Conservation (phyloP, 768 basidiomycete genomes). For the Thelephora ganbajun region DNA sequence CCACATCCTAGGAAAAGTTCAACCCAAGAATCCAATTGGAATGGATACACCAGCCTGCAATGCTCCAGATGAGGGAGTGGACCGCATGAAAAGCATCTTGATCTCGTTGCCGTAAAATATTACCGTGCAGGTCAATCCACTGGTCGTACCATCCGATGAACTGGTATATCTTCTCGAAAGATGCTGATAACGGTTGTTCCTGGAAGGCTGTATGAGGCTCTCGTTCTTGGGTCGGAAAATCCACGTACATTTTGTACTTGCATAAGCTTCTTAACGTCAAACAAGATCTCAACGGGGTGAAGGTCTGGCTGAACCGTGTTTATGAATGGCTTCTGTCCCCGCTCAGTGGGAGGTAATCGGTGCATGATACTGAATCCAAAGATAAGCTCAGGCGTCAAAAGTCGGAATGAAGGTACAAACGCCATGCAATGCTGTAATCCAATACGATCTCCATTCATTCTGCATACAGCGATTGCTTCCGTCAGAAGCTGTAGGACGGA, state of each 20-base stretch:
- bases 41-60: conserved; percentile 34
- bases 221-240: conserved; percentile 6
- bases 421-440: conserved; percentile 73
- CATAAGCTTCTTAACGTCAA: conserved; percentile 66
- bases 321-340: conserved; percentile 34
- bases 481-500: conserved; percentile 37
- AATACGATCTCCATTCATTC: conserved; percentile 54
- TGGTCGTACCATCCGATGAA: conserved; percentile 58
- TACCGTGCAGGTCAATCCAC: conserved; percentile 47
- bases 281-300: conserved; percentile 64
- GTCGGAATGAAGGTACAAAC: conserved; percentile 19
- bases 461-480: conserved; percentile 69
- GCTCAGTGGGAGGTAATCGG: conserved; percentile 43
- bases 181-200: conserved; percentile 58
- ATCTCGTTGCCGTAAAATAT: conserved; percentile 36
- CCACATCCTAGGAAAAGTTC: conserved; percentile 38
- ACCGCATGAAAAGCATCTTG: conserved; percentile 65
- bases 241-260: conserved; percentile 42
- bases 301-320: conserved; percentile 68
- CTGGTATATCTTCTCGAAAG: conserved; percentile 56
- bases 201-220: conserved; percentile 13
- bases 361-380: conserved; percentile 22
- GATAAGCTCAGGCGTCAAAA: not conserved
- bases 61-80: conserved; percentile 60
- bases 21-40: not conserved